phyloP scores from a whole-genome alignment of 805 yeast genomes.

The Saturnispora bothae region DNA sequence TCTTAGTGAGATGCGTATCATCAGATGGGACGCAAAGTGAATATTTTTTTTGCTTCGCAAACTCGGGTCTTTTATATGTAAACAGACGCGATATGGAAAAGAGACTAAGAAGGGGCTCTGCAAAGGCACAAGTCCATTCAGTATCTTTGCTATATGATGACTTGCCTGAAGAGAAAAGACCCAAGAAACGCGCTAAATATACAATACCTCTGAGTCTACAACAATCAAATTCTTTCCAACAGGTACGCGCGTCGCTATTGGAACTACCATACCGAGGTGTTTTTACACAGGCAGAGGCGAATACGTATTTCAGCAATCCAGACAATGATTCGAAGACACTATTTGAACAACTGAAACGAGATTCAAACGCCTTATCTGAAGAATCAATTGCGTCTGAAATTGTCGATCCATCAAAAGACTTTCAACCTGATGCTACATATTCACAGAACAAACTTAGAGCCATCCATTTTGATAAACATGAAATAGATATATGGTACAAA shows the following conservation, averaged over 20 bases:
- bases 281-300: constrained; percentile 45
- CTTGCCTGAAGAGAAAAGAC: neutral
- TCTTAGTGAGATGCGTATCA: no score
- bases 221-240: constrained; percentile 6
- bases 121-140: constrained; percentile 4
- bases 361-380: constrained; percentile 31
- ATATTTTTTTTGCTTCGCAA: no score
- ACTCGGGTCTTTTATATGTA: neutral
- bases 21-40: no score
- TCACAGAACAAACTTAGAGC: constrained; percentile 9
- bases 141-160: neutral
- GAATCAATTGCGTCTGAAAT: constrained; percentile 15
- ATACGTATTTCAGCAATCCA: constrained; percentile 54
- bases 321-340: constrained; percentile 20
- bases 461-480: constrained; percentile 52
- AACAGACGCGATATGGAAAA: neutral
- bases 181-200: constrained; percentile 3
- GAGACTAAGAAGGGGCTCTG: constrained; percentile 2
- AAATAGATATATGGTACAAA: constrained; percentile 84
- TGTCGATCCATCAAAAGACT: neutral
- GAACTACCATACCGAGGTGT: constrained; percentile 65
- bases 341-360: constrained; percentile 33
- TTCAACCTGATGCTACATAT: neutral
- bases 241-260: constrained; percentile 20
- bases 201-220: neutral